These are phyloP conservation scores for Cyamopsis tetragonoloba DNA, from an alignment of 306 rosid genomes.

Conservation along the genomic window DNA sequence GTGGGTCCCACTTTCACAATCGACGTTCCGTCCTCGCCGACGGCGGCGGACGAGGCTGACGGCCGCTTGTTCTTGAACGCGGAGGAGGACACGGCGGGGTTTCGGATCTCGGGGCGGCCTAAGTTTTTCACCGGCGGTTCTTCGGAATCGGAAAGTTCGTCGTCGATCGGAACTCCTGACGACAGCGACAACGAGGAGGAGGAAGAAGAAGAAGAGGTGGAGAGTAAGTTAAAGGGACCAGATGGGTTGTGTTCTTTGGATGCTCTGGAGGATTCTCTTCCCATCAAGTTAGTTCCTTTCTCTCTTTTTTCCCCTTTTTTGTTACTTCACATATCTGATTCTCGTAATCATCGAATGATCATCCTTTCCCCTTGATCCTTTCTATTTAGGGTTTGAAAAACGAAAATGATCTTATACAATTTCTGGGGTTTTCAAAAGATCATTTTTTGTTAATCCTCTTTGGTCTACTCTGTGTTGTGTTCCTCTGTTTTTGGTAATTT, in stretches of 20 bases:
- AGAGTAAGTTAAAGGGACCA: conserved; percentile 46
- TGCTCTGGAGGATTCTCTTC: conserved; percentile 78
- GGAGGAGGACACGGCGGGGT: conserved; percentile 14
- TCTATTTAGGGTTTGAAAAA: neutral
- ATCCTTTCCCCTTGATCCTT: neutral
- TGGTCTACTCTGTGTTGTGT: neutral
- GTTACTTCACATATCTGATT: too few species aligned
- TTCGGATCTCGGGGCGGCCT: conserved; percentile 9
- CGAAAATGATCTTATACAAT: neutral
- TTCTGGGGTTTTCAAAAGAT: neutral
- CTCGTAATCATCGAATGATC: neutral
- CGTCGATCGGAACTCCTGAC: conserved; percentile 83
- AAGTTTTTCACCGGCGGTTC: conserved; percentile 35
- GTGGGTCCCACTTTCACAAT: conserved; percentile 62
- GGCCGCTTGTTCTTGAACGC: conserved; percentile 25
- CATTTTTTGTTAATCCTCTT: neutral
- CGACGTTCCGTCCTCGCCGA: conserved; percentile 47
- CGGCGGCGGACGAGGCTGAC: neutral
- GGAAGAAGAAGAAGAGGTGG: conserved; percentile 45
- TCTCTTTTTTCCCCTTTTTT: neutral
- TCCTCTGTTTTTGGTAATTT: neutral
- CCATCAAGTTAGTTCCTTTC: conserved; percentile 62
- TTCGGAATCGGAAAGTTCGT: conserved; percentile 54
- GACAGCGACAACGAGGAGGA: conserved; percentile 45
- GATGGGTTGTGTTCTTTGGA: conserved; percentile 45